These are phyloP conservation scores for Penicillium thymicola DNA, from an alignment of 2,329 filamentous ascomycete genomes.

Conservation along the genomic window DNA sequence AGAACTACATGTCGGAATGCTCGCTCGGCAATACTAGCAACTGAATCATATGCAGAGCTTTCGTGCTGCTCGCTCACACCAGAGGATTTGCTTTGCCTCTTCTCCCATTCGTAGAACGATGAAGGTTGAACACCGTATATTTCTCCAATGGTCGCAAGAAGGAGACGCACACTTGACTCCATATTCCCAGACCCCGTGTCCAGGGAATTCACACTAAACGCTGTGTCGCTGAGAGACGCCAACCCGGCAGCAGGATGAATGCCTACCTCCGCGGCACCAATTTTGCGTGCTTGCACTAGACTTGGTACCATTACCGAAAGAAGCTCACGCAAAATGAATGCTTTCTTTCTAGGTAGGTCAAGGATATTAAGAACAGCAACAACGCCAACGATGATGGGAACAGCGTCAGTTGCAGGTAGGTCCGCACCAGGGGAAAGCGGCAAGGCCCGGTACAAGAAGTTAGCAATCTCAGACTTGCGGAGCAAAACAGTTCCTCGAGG, in stretches of 20 bases:
- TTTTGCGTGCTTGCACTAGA: conserved; percentile 83
- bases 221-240: conserved; percentile 62
- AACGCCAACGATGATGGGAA: conserved; percentile 79
- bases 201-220: conserved; percentile 44
- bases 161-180: conserved; percentile 40
- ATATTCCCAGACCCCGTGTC: conserved; percentile 42
- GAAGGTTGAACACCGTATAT: conserved; percentile 42
- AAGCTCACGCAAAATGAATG: conserved; percentile 81
- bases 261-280: conserved; percentile 92
- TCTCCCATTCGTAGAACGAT: conserved; percentile 34
- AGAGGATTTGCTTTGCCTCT: conserved; percentile 23
- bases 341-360: conserved; percentile 83
- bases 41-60: conserved; percentile 33
- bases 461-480: conserved; percentile 61
- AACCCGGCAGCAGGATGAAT: conserved; percentile 90
- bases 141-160: conserved; percentile 39
- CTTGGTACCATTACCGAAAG: conserved; percentile 78
- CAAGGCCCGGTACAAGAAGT: conserved; percentile 65
- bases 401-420: conserved; percentile 70
- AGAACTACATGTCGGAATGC: conserved; percentile 46
- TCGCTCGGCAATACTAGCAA: conserved; percentile 42
- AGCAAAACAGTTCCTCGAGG: conserved; percentile 44
- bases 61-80: conserved; percentile 14
- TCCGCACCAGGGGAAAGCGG: conserved; percentile 60
- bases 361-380: conserved; percentile 78